Percentiles rank a stretch among this genome's conserved stretches.
Evolutionary conservation across 768 basidiomycete species (phyloP).

Genomic region (Clitopilus passeckerianus): DNA sequence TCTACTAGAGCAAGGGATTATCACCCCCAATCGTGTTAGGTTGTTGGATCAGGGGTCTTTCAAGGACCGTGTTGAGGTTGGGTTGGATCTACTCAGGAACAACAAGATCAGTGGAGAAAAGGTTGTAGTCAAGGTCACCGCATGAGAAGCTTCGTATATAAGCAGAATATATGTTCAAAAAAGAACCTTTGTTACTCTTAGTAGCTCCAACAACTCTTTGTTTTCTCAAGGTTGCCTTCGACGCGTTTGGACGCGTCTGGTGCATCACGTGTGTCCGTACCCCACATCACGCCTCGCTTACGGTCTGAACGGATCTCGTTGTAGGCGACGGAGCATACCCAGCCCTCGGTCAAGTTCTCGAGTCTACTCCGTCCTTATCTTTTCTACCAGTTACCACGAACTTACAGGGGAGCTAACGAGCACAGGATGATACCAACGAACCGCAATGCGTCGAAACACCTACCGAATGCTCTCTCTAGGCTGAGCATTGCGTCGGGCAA

Average conservation of each 20-base stretch:
- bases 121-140: conserved; percentile 32
- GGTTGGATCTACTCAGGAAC: conserved; percentile 38
- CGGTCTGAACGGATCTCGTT: not conserved
- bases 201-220: too few relatives aligned
- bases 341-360: not conserved
- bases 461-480: conserved; percentile 16
- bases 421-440: conserved; percentile 31
- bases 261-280: not conserved
- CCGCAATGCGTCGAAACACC: conserved; percentile 23
- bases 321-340: not conserved
- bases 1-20: conserved; percentile 29
- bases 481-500: conserved; percentile 4
- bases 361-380: not conserved
- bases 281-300: not conserved
- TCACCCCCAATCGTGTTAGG: conserved; percentile 35
- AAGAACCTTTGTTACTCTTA: too few relatives aligned
- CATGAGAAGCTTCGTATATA: not conserved
- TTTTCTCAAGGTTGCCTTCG: not conserved
- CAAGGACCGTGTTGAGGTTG: conserved; percentile 34
- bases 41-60: conserved; percentile 38
- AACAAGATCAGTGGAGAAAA: conserved; percentile 49
- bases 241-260: too few relatives aligned
- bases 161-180: not conserved
- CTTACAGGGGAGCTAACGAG: not conserved
- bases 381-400: conserved; percentile 1